Percentiles rank a stretch among this genome's conserved stretches.
Evolutionary conservation across 306 rosid species (phyloP).

Genomic region (Ormosia semicastrata): DNA sequence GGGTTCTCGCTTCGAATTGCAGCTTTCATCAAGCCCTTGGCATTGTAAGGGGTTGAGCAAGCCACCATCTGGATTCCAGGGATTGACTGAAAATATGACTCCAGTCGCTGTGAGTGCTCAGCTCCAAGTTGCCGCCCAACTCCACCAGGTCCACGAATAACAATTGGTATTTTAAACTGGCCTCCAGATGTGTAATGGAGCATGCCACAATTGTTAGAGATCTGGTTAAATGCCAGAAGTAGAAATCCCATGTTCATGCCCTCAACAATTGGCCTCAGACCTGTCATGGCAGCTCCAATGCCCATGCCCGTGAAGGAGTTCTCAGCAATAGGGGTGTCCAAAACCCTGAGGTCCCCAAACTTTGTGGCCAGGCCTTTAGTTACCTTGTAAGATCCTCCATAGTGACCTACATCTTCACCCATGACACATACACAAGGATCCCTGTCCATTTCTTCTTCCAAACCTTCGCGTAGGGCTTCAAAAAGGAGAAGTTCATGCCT

Average conservation of each 20-base stretch:
- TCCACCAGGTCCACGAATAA: slow-evolving; percentile 99
- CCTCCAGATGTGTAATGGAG: slow-evolving; percentile 99
- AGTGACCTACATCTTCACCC: slow-evolving; percentile 98
- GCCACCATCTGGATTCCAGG: slow-evolving; percentile 99
- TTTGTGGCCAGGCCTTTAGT: slow-evolving; percentile 79
- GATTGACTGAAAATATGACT: slow-evolving; percentile 92
- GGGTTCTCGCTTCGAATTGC: slow-evolving; percentile 95
- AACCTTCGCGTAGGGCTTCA: slow-evolving; percentile 91
- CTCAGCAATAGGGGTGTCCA: slow-evolving; percentile 97
- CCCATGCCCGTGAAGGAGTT: slow-evolving; percentile 97
- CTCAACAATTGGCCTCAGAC: slow-evolving; percentile 89
- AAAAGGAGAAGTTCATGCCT: slow-evolving; percentile 92
- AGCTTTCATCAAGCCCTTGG: slow-evolving; percentile 97
- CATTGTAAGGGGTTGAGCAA: slow-evolving; percentile 96
- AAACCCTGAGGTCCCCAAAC: slow-evolving; percentile 92
- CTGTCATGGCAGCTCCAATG: slow-evolving; percentile 99
- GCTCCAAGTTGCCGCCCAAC: slow-evolving; percentile 98
- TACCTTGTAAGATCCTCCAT: slow-evolving; percentile 97
- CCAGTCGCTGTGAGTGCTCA: slow-evolving; percentile 90
- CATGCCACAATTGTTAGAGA: slow-evolving; percentile 98
- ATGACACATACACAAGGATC: slow-evolving; percentile 82
- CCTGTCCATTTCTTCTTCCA: slow-evolving; percentile 98
- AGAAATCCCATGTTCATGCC: slow-evolving; percentile 99
- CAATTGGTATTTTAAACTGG: slow-evolving; percentile 89
- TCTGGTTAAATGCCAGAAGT: slow-evolving; percentile 94